Conservation (phyloP, 495 filamentous ascomycete species). For the Aspergillus nanangensis region DNA sequence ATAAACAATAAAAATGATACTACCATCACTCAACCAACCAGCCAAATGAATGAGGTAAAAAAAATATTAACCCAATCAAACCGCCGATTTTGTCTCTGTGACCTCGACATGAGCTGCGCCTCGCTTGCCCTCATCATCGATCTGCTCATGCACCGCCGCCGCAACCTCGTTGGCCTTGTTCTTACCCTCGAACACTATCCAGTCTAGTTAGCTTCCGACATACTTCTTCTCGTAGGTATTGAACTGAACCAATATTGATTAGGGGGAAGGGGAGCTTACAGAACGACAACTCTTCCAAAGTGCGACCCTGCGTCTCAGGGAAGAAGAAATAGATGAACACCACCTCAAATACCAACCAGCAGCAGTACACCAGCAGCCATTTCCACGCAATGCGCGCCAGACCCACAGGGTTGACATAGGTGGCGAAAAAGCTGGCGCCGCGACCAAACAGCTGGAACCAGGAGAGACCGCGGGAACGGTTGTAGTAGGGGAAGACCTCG, state of each 20-base stretch:
- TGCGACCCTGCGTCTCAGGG: neutral
- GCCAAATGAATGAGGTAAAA: neutral
- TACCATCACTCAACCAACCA: neutral
- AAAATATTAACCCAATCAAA: neutral
- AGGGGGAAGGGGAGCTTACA: neutral
- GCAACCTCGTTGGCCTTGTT: constrained; percentile 41
- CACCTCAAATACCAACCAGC: constrained; percentile 46
- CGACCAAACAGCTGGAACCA: constrained; percentile 61
- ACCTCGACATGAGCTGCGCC: constrained; percentile 12
- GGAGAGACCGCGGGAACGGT: constrained; percentile 56
- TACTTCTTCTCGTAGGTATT: too few relatives aligned
- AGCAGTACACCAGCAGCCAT: constrained; percentile 59
- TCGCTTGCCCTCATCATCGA: constrained; percentile 13
- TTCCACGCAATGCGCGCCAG: constrained; percentile 56
- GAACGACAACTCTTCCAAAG: constrained; percentile 1
- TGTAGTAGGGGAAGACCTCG: constrained; percentile 60
- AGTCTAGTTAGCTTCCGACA: neutral
- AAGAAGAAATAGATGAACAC: constrained; percentile 1
- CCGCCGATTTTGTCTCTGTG: neutral
- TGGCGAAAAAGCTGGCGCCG: constrained; percentile 52
- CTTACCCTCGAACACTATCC: constrained; percentile 52
- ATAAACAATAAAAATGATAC: too few relatives aligned
- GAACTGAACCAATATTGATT: neutral
- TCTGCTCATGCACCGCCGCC: constrained; percentile 42
- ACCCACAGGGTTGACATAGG: constrained; percentile 62